Evolutionary conservation across 2,329 filamentous ascomycete species (phyloP), one percentile per base, ranked within the genome.

Genomic region (Fusarium sp.): DNA sequence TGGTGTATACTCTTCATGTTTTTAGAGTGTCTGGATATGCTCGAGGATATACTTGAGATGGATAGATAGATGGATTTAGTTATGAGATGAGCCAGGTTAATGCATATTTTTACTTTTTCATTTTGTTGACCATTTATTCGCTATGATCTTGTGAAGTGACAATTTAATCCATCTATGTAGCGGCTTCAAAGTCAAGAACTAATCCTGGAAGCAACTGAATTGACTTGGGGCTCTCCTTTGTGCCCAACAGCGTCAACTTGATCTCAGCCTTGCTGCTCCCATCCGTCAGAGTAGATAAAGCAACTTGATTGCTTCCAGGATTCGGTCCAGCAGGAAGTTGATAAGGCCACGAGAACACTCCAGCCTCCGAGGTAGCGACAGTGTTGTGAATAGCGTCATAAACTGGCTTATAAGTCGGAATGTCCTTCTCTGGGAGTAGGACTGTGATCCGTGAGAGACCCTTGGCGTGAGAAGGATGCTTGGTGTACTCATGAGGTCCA

Each of bases 401-500:
- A 6, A 80, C 73, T 1, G 62, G 65, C 14, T 69, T 70, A 1
- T 80, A 75, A 0, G 57, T 62, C 8, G 69, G 6, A 1, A 77
- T 13, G 0, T 79, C 68, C 7, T 75, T 72, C 34, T 74, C 65
- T 0, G 77, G 71, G 2, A 86, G 78, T 1, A 81, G 72, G 2
- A 89, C 69, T 2, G 80, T 78, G 6, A 91, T 77, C 4, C 81
- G 78, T 1, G 84, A 84, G 16, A 91, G 83, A 1, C 91, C 90
- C 16, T 85, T 74, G 0, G 85, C 88, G 0, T 86, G 86, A 8
- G 83, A 88, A 0, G 87, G 82, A 80, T 93, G 91, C 14, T 76
- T 80, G 5, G 80, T 80, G 18, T 79, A 72, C 16, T 70, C 66
- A 0, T 75, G 64, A 1, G 66, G 24, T 7, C 71, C 73, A 22